These are phyloP conservation scores for Skeletonema tropicum DNA, from an alignment of 108 stramenopile species.

Conservation along the genomic window DNA sequence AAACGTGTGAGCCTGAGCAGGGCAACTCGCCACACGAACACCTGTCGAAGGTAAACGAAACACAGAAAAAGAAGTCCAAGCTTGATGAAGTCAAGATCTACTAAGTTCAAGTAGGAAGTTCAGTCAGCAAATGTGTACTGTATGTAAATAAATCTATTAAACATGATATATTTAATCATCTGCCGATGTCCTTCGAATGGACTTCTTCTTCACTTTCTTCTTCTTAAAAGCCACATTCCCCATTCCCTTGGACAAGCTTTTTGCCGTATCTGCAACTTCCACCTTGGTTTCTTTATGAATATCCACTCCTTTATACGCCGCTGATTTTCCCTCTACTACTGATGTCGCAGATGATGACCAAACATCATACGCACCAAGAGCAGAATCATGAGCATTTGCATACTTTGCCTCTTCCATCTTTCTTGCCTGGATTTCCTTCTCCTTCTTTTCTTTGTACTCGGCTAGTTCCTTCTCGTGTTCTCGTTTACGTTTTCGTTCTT, in stretches of 20 bases:
- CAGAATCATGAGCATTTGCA: constrained; percentile 83
- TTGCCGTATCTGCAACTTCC: constrained; percentile 55
- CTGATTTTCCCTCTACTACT: constrained; percentile 25
- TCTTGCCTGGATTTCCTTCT: constrained; percentile 50
- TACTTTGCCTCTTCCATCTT: constrained; percentile 84
- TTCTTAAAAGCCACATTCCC: constrained; percentile 54
- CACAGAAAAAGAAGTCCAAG: constrained; percentile 4
- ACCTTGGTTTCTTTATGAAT: constrained; percentile 61
- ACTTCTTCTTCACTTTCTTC: constrained; percentile 48
- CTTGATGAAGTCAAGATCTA: background rate
- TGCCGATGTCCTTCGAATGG: constrained; percentile 55
- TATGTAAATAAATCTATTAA: background rate
- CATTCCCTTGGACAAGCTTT: constrained; percentile 55
- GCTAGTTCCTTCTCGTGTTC: constrained; percentile 43
- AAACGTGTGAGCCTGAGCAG: background rate
- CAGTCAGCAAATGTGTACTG: background rate
- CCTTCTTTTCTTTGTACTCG: constrained; percentile 55
- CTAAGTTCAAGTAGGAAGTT: background rate
- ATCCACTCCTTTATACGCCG: constrained; percentile 80
- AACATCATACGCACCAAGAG: constrained; percentile 84
- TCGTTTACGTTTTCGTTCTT: constrained; percentile 64
- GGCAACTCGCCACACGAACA: background rate
- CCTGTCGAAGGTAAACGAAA: background rate
- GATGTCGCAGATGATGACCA: constrained; percentile 49
- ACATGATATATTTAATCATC: constrained; percentile 49